Conservation (phyloP, 177 flowering plant species). For the Vitis hybrid region DNA sequence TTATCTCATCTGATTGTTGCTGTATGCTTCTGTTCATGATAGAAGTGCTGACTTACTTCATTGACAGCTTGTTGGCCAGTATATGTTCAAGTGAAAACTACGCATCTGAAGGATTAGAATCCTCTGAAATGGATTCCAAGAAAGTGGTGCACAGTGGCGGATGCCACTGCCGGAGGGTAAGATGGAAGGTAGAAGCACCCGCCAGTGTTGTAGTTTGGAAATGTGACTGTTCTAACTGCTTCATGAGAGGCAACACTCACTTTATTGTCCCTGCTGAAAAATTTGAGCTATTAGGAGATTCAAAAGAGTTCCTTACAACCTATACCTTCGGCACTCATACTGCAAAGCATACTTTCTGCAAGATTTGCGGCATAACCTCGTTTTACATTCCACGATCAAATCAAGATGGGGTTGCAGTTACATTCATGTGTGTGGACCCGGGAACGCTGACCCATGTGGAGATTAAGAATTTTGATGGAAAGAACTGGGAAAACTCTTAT, state of each 20-base stretch:
- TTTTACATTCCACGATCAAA: conserved; percentile 74
- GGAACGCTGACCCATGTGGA: conserved; percentile 74
- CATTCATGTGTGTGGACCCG: conserved; percentile 59
- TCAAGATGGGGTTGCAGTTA: conserved; percentile 76
- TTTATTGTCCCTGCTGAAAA: conserved; percentile 65
- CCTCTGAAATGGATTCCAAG: conserved; percentile 34
- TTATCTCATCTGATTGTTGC: too few species aligned
- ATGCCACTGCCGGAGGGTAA: conserved; percentile 70
- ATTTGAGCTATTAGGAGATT: conserved; percentile 62
- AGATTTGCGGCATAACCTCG: conserved; percentile 86
- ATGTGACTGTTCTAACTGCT: conserved; percentile 78
- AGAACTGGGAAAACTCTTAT: conserved; percentile 76
- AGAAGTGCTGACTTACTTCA: too few species aligned
- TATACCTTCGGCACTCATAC: conserved; percentile 87
- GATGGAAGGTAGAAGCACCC: conserved; percentile 71
- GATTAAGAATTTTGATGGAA: conserved; percentile 63
- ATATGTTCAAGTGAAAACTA: too few species aligned
- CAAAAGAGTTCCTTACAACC: conserved; percentile 57
- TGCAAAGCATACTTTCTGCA: conserved; percentile 87
- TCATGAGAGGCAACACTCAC: conserved; percentile 75
- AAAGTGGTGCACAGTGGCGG: conserved; percentile 64
- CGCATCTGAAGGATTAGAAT: not conserved
- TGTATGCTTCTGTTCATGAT: too few species aligned
- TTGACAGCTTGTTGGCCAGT: too few species aligned
- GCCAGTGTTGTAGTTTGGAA: conserved; percentile 63